Evolutionary conservation across 257 asterid genomes (phyloP).

Genomic region (Buddleja alternifolia): DNA sequence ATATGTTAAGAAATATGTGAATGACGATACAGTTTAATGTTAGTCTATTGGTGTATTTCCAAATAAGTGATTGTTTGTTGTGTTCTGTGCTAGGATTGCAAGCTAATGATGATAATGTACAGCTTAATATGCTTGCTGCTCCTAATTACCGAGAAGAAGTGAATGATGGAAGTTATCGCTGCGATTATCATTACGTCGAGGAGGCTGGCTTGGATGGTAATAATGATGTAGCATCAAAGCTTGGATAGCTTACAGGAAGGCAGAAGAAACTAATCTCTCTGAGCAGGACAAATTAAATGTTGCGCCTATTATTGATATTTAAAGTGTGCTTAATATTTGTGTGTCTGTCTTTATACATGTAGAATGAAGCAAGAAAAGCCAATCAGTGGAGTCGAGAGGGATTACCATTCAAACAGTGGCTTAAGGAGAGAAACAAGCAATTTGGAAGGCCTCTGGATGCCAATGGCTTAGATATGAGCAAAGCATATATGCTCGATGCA

Average conservation of each 20-base stretch:
- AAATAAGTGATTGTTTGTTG: too few species aligned
- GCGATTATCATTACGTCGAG: constrained; percentile 37
- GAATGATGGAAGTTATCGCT: constrained; percentile 38
- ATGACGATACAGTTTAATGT: not conserved
- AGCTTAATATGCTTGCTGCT: constrained; percentile 24
- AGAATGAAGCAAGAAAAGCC: constrained; percentile 91
- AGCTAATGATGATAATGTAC: constrained; percentile 30
- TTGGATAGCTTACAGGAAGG: constrained; percentile 67
- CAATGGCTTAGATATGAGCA: constrained; percentile 91
- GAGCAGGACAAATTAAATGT: too few species aligned
- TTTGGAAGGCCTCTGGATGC: constrained; percentile 87
- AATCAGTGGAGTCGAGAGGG: constrained; percentile 87
- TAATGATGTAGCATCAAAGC: constrained; percentile 40
- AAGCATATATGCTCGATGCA: constrained; percentile 90
- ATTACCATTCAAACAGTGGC: constrained; percentile 95
- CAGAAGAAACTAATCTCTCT: constrained; percentile 73
- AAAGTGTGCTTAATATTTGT: too few species aligned
- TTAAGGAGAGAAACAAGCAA: constrained; percentile 92
- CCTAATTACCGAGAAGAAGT: constrained; percentile 39
- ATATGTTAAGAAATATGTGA: not conserved
- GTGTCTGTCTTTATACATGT: constrained; percentile 27
- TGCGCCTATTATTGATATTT: too few species aligned
- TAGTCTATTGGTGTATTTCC: not conserved
- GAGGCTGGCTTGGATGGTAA: constrained; percentile 45
- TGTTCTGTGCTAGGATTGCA: constrained; percentile 37